These are phyloP conservation scores for Solanum sitiens DNA, from an alignment of 257 asterid species.

Conservation along the genomic window DNA sequence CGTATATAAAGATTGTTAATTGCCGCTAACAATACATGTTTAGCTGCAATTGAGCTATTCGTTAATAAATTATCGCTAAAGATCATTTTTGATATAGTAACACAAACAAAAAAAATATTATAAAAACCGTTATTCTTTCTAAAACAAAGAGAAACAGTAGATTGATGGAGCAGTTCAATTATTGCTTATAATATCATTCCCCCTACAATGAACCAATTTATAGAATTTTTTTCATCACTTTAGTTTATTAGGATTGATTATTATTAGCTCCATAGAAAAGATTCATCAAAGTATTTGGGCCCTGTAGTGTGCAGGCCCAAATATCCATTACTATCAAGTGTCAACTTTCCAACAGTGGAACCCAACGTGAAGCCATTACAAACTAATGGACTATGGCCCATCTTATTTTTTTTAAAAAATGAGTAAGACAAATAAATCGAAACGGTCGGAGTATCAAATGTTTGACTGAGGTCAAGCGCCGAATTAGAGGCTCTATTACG, in stretches of 20 bases:
- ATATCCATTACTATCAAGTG: neutral
- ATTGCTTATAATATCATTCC: neutral
- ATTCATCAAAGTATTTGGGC: neutral
- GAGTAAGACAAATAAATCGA: no score
- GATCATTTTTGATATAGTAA: no score
- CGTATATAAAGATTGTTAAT: no score
- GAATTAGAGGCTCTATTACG: neutral
- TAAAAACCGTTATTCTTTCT: neutral
- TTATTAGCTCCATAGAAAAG: neutral
- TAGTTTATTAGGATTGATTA: no score
- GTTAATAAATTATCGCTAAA: no score
- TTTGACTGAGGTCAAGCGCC: neutral
- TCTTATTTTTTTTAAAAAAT: no score
- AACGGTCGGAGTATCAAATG: neutral
- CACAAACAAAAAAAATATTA: neutral
- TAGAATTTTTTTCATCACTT: neutral
- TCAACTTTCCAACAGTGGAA: neutral
- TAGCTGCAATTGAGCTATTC: no score
- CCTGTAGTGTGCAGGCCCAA: neutral
- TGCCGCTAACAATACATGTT: no score
- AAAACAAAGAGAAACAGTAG: neutral
- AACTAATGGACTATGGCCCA: neutral
- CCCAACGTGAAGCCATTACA: no score
- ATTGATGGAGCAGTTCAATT: neutral
- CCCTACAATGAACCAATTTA: neutral